Base-by-base conservation (phyloP, 2,329 filamentous ascomycete genomes). In the Neocatenulostroma microsporum region DNA sequence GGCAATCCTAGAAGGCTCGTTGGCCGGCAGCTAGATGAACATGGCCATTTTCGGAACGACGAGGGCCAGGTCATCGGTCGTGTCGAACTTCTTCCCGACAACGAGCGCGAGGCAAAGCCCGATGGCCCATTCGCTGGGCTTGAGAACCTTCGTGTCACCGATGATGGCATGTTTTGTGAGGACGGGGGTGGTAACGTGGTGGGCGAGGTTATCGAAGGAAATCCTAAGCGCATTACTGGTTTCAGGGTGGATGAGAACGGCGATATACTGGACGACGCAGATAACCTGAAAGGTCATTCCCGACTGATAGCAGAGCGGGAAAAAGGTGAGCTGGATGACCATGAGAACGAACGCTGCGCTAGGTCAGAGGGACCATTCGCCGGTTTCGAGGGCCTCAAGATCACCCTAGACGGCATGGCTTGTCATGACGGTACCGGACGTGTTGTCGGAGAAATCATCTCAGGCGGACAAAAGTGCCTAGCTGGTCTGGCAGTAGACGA, bases 41-140 rank as follows among this genome's bases (percentile, higher is more conserved):
- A 83, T 20, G 82, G 82, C 24, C 75, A 82, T 52, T 73, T 85
- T 46, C 76, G 79, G 63, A 82, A 80, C 54, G 81, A 85, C 56
- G 73, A 70, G n/a, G 82, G 82, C 30, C 76, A 82, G 40, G 66
- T 84, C 30, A 72, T 85, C 40, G 81, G 81, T 42, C 72, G 70
- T 39, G 77, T 76, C 30, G 79, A 84, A 51, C 64, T 84, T 19
- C 76, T 85, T 23, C 69, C 80, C 15, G 76, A 80, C 51, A 71
- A 78, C 7, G 79, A 84, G 64, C 67, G 67, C 34, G 68, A 68
- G 49, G 53, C 57, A 40, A 70, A 66, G 55, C 65, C 66, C 21
- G 68, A 71, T 40, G 68, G 67, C 41, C 64, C 65, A 26, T 71
- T 71, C 44, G 67, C 67, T 39, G 68, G 68, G 43, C 63, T 69